Conservation (phyloP, 2,329 filamentous ascomycete species). For the Sclerotinia minor region DNA sequence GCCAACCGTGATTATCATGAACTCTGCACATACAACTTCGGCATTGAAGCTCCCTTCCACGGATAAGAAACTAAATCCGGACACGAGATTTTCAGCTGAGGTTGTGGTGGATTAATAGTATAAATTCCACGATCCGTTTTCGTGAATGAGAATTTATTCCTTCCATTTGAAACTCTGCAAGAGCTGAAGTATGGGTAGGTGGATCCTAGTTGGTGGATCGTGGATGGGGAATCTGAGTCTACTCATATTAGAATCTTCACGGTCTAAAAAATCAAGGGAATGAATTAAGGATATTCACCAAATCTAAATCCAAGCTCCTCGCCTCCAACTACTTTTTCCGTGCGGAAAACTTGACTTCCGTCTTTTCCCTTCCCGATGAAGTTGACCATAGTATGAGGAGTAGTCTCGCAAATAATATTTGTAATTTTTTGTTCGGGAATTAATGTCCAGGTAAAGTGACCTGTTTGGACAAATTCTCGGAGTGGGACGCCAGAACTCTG, state of each 20-base stretch:
- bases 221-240: neutral
- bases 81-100: constrained; percentile 6
- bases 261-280: neutral
- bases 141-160: constrained; percentile 7
- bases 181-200: constrained; percentile 1
- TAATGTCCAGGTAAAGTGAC: constrained; percentile 11
- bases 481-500: constrained; percentile 11
- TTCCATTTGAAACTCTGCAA: constrained; percentile 11
- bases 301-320: constrained; percentile 9
- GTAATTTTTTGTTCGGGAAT: constrained; percentile 22
- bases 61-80: constrained; percentile 16
- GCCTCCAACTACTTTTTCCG: constrained; percentile 3
- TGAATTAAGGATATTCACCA: neutral
- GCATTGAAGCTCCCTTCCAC: constrained; percentile 13
- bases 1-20: neutral
- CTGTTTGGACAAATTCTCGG: constrained; percentile 12
- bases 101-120: neutral
- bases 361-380: constrained; percentile 4
- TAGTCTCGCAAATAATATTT: constrained; percentile 14
- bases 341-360: neutral
- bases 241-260: neutral
- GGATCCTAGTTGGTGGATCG: constrained; percentile 15
- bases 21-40: constrained; percentile 7
- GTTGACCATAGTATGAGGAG: constrained; percentile 11
- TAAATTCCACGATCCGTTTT: constrained; percentile 16